Percentiles rank a stretch among this genome's conserved stretches.
Evolutionary conservation across 2,329 filamentous ascomycete species (phyloP).

Genomic region (Aspergillus fischeri): DNA sequence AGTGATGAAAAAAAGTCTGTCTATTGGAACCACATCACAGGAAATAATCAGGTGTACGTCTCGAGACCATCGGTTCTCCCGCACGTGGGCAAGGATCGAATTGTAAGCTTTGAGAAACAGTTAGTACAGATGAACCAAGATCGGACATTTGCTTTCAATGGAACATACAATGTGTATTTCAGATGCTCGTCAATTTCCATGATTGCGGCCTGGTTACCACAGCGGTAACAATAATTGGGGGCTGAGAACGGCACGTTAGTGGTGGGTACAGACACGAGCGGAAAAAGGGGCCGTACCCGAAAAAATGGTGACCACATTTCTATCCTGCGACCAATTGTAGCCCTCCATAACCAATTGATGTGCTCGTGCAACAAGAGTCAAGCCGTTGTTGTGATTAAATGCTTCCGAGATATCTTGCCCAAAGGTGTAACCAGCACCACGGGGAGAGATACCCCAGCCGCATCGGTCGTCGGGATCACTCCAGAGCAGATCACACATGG

Average conservation of each 20-base stretch:
- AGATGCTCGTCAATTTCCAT: conserved; percentile 99
- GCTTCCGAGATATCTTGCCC: conserved; percentile 97
- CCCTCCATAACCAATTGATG: conserved; percentile 99
- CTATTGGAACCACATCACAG: conserved; percentile 55
- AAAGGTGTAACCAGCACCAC: conserved; percentile 92
- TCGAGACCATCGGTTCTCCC: conserved; percentile 97
- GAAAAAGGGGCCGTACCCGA: conserved; percentile 60
- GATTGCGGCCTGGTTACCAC: conserved; percentile 98
- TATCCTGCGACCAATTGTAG: conserved; percentile 98
- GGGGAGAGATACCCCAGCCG: conserved; percentile 92
- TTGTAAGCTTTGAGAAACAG: conserved; percentile 69
- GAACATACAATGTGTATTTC: conserved; percentile 96
- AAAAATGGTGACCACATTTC: conserved; percentile 98
- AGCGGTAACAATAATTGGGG: conserved; percentile 96
- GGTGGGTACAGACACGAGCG: conserved; percentile 22
- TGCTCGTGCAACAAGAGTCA: conserved; percentile 91
- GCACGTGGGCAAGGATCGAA: conserved; percentile 97
- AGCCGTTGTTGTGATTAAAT: conserved; percentile 97
- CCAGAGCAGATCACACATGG: conserved; percentile 98
- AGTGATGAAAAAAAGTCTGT: conserved; percentile 22
- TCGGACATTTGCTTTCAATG: neutral
- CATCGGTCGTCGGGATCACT: conserved; percentile 96
- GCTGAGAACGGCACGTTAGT: conserved; percentile 41
- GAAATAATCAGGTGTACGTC: conserved; percentile 98
- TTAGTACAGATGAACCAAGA: conserved; percentile 2